Base-by-base conservation (phyloP, 2,329 filamentous ascomycete genomes). In the Colletotrichum magnum region DNA sequence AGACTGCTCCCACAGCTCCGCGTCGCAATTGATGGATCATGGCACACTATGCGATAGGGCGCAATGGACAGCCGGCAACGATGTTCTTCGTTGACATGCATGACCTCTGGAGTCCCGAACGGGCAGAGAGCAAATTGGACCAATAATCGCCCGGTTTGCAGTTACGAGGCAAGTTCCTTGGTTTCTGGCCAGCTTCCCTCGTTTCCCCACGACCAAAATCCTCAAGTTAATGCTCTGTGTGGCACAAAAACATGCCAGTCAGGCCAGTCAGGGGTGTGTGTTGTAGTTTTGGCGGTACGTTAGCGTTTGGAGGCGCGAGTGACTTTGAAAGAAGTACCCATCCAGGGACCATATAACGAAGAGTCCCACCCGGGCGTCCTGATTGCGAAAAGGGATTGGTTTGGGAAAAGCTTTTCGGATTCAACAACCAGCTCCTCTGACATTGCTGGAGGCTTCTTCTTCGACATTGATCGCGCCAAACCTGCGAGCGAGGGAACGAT, bases 61-160 rank as follows among this genome's bases (percentile, higher is more conserved):
- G 64, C 45, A 56, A 51, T 68, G 39, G 47, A 64, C 64, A 64
- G 64, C 58, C 59, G 7, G 36, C n/a, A 64, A 26, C 26, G 47
- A 18, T 21, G 36, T 21, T 50, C 43, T n/a, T 68, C 32, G 26
- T 47, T 52, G 39, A 54, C 51, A 67, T n/a, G 51, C 53, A 58
- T 58, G 52, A 60, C 60, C 65, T 43, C 32, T 50, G 54, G 60
- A 24, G 21, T 24, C 21, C 21, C 3, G 21, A 4, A 54, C 15
- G 48, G 50, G 32, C 32, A 50, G 61, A 54, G 61, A 57, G 41
- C 52, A 43, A 64, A 64, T 52, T 68, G 65, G 65, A 50, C 65
- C 65, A 68, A 64, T 58, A 59, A 64, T 43, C 64, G 65, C 65
- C 54, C 60, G 54, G 36, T 66, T 66, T 60, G 43, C 41, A 41